Evolutionary conservation across 345 rosid species (phyloP).

Genomic region (Crucihimalaya himalaica): DNA sequence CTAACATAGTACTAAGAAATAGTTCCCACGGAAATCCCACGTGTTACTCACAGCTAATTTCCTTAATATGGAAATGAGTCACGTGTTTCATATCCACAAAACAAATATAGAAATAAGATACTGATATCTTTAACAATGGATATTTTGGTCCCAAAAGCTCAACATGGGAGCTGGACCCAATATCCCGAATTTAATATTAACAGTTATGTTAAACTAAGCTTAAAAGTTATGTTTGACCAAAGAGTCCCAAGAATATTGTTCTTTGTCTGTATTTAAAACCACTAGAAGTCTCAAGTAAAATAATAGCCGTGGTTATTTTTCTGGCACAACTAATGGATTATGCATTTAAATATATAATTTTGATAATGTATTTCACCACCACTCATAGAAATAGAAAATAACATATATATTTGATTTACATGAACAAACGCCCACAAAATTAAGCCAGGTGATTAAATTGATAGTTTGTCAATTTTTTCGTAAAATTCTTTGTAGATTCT

Average conservation of each 20-base stretch:
- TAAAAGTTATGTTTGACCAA: slow-evolving; percentile 7
- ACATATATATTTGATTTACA: background rate
- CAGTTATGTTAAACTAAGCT: background rate
- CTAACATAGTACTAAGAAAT: background rate
- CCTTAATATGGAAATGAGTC: slow-evolving; percentile 24
- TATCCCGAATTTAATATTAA: slow-evolving; percentile 1
- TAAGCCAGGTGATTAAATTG: background rate
- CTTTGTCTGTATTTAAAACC: background rate
- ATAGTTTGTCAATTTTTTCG: background rate
- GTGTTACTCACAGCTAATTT: slow-evolving; percentile 29
- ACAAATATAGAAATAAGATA: background rate
- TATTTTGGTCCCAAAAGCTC: slow-evolving; percentile 24
- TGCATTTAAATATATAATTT: background rate
- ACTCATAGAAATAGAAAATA: background rate
- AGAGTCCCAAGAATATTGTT: slow-evolving; percentile 8
- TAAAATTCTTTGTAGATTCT: background rate
- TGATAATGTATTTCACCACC: background rate
- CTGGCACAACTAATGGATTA: background rate
- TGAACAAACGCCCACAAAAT: background rate
- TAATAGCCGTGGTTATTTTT: background rate
- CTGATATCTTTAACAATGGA: background rate
- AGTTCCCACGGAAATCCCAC: slow-evolving; percentile 41
- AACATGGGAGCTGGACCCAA: slow-evolving; percentile 33
- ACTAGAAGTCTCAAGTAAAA: background rate
- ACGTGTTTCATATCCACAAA: slow-evolving; percentile 37